Evolutionary conservation across 805 yeast species (phyloP), one percentile per base, ranked within the genome.

Genomic region (Metschnikowia corniflorae): DNA sequence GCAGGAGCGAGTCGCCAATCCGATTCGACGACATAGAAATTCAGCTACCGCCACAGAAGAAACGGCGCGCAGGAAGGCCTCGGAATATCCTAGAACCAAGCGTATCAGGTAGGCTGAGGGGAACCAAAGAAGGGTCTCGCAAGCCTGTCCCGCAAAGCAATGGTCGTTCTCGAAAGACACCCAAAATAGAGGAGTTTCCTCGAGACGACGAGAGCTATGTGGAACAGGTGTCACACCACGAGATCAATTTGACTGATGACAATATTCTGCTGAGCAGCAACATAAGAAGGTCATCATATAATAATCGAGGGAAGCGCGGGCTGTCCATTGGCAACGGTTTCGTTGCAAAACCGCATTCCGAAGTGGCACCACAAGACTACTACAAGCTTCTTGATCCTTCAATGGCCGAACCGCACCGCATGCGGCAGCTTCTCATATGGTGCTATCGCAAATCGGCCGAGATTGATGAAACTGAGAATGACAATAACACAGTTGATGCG

Each of bases 281-380:
- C 27, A 35, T 27, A 9, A 35, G 46, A 23, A 33, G 46, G 13
- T 38, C 76, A 1, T 77, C 83, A 1, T 58, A 79, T 45, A 54
- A 70, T 26, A 71, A 73, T 35, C 63, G 93, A 22, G 93, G 93
- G 6, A 81, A 80, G 49, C 59, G 93, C 19, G 75, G 80, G 2
- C 82, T 85, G 51, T 80, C 88, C 0, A 73, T 83, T 6, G 88
- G 89, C 2, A 82, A 80, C 50, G 91, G 89, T 2, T 77, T 77
- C 47, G 68, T 65, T 2, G 85, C 81, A 0, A 72, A 71, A 20
- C 89, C 89, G 2, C 89, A 83, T 53, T 65, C 70, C 1, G 79
- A 77, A 30, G 75, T 84, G 1, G 70, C 77, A 0, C 62, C 68
- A 0, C 48, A 60, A 7, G 79, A 78, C 35, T 77, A 77, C 49